Base-by-base conservation (phyloP, 768 basidiomycete genomes). In the Tulasnella sp. region DNA sequence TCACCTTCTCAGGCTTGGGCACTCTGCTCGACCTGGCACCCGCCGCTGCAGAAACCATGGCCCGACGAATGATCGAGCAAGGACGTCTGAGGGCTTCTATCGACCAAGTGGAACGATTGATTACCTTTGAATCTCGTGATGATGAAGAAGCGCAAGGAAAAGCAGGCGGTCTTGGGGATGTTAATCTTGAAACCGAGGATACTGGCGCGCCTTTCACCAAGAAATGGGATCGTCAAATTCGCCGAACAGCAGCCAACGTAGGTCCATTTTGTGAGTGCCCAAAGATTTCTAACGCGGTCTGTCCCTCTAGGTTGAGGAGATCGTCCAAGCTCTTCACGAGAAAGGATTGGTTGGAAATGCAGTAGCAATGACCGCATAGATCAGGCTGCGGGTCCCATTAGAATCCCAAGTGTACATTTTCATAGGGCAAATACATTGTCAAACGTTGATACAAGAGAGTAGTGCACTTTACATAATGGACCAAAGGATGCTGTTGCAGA, bases 51-150 rank as follows among this genome's bases (percentile, higher is more conserved):
- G 98, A 99, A 86, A 95, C 92, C 0, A 98, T 99, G 93, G 97
- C 97, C 14, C 90, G 97, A 76, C 94, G 94, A 84, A 99, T 99
- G 98, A 98, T 99, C 75, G 96, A 98, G 84, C 98, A 99, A 86
- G 94, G 95, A 12, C 92, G 98, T 78, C 86, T 99, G 80, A 92
- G 94, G 81, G 98, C 94, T 36, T 92, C 92, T 79, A 97, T 99
- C 79, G 98, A 99, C 84, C 98, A 99, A 84, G 96, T 98, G 19
- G 95, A 97, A 80, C 92, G 90, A 82, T 88, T 99, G 72, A 97
- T 99, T 81, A 94, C 93, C 89, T 99, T 99, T 81, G 96, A 98
- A 82, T 92, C 90, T 52, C 89, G 90, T 48, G 97, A 98, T 83
- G 96, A 96, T 80, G 95, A 97, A 79, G 93, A 94, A 81, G 94